These are phyloP conservation scores for Pharus latifolius DNA, from an alignment of 176 grass and related monocot genomes.

Conservation along the genomic window DNA sequence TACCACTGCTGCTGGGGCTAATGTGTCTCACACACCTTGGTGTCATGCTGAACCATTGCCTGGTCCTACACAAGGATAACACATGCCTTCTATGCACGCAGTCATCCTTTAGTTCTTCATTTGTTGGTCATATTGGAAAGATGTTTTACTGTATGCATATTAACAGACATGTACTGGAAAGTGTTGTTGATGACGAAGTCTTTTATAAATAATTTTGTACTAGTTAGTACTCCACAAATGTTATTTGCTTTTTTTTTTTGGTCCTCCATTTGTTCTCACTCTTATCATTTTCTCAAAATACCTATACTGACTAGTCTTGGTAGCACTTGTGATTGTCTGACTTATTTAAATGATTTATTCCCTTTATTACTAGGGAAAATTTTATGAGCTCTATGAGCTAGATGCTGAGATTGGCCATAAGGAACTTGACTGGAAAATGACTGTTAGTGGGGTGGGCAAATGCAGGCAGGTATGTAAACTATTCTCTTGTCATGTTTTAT, in stretches of 20 bases:
- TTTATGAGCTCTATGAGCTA: constrained; percentile 94
- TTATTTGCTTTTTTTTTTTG: not conserved
- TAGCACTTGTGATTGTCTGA: constrained; percentile 2
- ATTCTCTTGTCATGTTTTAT: not conserved
- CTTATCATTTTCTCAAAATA: not conserved
- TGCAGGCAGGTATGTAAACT: constrained; percentile 69
- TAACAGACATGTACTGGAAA: not conserved
- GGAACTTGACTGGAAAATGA: constrained; percentile 99
- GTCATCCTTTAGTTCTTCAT: not conserved
- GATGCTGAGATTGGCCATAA: constrained; percentile 91
- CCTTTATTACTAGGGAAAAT: constrained; percentile 63
- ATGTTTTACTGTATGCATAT: constrained; percentile 10
- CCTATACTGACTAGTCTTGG: not conserved
- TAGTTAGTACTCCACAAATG: constrained; percentile 3
- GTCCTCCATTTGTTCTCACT: not conserved
- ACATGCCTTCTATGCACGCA: not conserved
- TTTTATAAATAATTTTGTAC: constrained; percentile 1
- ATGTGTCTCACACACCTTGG: constrained; percentile 5
- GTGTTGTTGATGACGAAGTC: not conserved
- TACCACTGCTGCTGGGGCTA: not conserved
- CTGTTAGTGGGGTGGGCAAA: constrained; percentile 81
- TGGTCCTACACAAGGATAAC: not conserved
- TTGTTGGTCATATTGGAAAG: constrained; percentile 4
- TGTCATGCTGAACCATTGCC: constrained; percentile 3
- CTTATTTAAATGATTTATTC: not conserved